Conservation (phyloP, 2,329 filamentous ascomycete species). For the Paraphaeosphaeria minitans region DNA sequence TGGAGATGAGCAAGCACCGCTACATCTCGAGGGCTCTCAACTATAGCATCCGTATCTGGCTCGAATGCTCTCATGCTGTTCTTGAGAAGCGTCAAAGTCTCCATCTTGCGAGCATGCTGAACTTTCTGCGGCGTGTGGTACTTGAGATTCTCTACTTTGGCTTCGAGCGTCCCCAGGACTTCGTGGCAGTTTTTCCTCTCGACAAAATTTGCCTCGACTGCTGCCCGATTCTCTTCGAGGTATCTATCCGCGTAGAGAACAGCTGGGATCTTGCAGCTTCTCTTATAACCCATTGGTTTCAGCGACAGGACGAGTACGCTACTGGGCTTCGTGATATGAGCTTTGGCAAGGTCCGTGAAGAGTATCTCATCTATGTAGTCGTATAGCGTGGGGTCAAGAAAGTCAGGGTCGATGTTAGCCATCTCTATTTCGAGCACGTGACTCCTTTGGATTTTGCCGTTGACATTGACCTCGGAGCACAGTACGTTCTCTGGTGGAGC, state of each 20-base stretch:
- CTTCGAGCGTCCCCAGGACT: slow-evolving; percentile 38
- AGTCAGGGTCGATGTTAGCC: slow-evolving; percentile 21
- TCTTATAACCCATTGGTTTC: slow-evolving; percentile 36
- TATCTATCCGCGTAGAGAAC: slow-evolving; percentile 66
- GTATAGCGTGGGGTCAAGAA: slow-evolving; percentile 53
- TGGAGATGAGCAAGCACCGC: slow-evolving; percentile 34
- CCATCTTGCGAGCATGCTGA: slow-evolving; percentile 33
- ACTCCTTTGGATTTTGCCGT: slow-evolving; percentile 31
- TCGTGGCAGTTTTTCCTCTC: slow-evolving; percentile 43
- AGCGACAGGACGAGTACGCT: slow-evolving; percentile 60
- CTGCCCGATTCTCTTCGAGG: slow-evolving; percentile 56
- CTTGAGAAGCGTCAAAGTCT: slow-evolving; percentile 47
- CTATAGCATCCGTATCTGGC: slow-evolving; percentile 18
- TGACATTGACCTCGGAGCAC: slow-evolving; percentile 48
- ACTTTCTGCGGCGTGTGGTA: slow-evolving; percentile 36
- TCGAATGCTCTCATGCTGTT: slow-evolving; percentile 44
- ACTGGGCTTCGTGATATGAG: slow-evolving; percentile 45
- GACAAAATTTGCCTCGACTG: slow-evolving; percentile 55
- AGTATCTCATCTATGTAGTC: slow-evolving; percentile 59
- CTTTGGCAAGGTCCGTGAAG: slow-evolving; percentile 42
- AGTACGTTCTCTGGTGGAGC: slow-evolving; percentile 51
- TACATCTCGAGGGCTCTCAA: slow-evolving; percentile 25
- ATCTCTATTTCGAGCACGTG: slow-evolving; percentile 37
- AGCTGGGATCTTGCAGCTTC: slow-evolving; percentile 57
- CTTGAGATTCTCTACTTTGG: slow-evolving; percentile 44